Evolutionary conservation across 371 early-diverging fungal species (phyloP).

Genomic region (Mortierella sp.): DNA sequence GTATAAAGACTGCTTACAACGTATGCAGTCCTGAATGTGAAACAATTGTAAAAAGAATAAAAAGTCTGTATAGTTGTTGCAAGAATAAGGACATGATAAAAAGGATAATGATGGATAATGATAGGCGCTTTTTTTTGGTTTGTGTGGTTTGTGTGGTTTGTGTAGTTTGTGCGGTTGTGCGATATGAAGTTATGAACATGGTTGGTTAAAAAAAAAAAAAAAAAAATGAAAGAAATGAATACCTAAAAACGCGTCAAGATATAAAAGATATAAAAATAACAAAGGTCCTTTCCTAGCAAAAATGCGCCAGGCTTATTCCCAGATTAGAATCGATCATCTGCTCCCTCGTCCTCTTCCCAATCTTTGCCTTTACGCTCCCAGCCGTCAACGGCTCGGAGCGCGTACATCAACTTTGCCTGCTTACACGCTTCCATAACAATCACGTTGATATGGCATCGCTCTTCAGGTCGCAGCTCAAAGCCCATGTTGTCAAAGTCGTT

Average conservation of each 20-base stretch:
- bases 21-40: not conserved
- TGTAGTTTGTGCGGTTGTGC: too few relatives aligned
- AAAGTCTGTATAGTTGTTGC: not conserved
- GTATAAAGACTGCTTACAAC: not conserved
- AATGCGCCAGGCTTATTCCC: not conserved
- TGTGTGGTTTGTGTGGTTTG: too few relatives aligned
- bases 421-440: constrained; percentile 73
- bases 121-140: not conserved
- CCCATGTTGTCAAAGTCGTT: constrained; percentile 72
- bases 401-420: constrained; percentile 72
- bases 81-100: not conserved
- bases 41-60: too few relatives aligned
- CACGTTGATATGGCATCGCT: constrained; percentile 76
- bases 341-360: constrained; percentile 49
- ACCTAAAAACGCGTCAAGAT: too few relatives aligned
- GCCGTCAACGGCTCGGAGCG: constrained; percentile 56
- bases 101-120: not conserved
- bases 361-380: constrained; percentile 47
- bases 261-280: too few relatives aligned
- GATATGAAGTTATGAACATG: too few relatives aligned
- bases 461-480: constrained; percentile 71
- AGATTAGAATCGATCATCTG: constrained; percentile 41
- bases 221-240: not conserved
- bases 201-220: not conserved
- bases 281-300: not conserved